Percentiles rank a stretch among this genome's conserved stretches.
Evolutionary conservation across 2,329 filamentous ascomycete species (phyloP).

Genomic region (Venturia effusa): DNA sequence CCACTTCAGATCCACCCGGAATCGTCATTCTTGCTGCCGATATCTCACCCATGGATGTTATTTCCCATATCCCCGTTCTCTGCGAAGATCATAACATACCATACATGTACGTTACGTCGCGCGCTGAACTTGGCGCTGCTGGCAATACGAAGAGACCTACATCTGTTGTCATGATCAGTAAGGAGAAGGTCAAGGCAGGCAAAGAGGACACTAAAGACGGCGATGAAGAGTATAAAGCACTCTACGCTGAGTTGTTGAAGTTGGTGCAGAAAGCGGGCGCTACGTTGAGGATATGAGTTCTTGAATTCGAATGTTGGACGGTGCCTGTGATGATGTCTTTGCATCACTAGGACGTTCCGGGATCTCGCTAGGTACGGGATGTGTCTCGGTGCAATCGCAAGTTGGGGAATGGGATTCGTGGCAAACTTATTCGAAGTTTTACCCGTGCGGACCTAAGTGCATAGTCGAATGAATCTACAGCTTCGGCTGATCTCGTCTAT

Average conservation of each 20-base stretch:
- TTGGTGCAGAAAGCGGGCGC: conserved; percentile 47
- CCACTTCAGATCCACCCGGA: conserved; percentile 46
- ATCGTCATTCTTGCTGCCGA: conserved; percentile 91
- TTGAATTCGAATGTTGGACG: neutral
- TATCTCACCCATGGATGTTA: conserved; percentile 97
- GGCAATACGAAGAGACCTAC: conserved; percentile 94
- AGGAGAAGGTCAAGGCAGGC: conserved; percentile 39
- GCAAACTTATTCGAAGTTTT: neutral
- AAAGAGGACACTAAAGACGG: conserved; percentile 36
- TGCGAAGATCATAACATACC: conserved; percentile 98
- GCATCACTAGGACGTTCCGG: neutral
- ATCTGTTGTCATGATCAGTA: conserved; percentile 78
- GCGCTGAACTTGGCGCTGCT: conserved; percentile 86
- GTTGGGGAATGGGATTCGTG: neutral
- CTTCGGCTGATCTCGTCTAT: neutral
- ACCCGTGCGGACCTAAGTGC: neutral
- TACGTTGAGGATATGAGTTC: conserved; percentile 41
- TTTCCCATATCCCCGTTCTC: conserved; percentile 92
- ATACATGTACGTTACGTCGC: conserved; percentile 87
- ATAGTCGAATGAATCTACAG: conserved; percentile 3
- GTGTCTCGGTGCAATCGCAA: neutral
- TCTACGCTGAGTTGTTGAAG: conserved; percentile 47
- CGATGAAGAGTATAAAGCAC: conserved; percentile 37
- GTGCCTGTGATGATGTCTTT: neutral
- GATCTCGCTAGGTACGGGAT: neutral